Conservation (phyloP, 768 basidiomycete genomes). For the Pulveroboletus sp. region DNA sequence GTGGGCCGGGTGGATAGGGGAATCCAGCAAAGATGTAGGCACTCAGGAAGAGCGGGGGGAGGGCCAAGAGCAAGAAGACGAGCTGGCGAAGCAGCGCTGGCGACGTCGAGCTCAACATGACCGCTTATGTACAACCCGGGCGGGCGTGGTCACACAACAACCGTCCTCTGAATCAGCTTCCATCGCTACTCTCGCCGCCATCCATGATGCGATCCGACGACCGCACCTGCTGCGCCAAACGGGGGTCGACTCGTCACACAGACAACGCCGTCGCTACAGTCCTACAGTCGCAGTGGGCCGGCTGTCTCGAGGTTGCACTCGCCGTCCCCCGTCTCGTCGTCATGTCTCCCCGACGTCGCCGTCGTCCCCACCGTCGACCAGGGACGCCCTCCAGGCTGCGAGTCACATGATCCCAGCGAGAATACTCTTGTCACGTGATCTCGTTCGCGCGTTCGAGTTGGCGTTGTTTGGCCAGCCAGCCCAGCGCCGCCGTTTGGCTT, state of each 20-base stretch:
- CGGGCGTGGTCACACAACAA: too few relatives aligned
- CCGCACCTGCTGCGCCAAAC: too few relatives aligned
- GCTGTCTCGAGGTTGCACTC: too few relatives aligned
- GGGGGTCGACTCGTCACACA: too few relatives aligned
- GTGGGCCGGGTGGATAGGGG: slow-evolving; percentile 51
- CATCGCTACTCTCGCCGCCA: too few relatives aligned
- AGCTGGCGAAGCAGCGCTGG: slow-evolving; percentile 12
- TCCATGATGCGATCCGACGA: background rate
- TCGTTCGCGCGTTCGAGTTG: slow-evolving; percentile 33
- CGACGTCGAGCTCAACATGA: slow-evolving; percentile 10
- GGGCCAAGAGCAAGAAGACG: slow-evolving; percentile 44
- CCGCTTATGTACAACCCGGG: background rate
- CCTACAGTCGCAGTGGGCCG: too few relatives aligned
- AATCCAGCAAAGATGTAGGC: slow-evolving; percentile 63
- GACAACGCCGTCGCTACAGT: too few relatives aligned
- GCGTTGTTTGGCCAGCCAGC: slow-evolving; percentile 31
- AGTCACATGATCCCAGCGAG: slow-evolving; percentile 24
- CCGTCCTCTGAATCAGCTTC: too few relatives aligned
- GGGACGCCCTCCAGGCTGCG: too few relatives aligned
- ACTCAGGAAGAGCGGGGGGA: slow-evolving; percentile 57
- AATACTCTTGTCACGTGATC: slow-evolving; percentile 31
- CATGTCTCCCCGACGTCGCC: too few relatives aligned
- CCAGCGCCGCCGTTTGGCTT: slow-evolving; percentile 28
- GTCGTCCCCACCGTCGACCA: too few relatives aligned
- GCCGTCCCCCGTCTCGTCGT: too few relatives aligned